These are phyloP conservation scores for Neurospora sp. DNA, from an alignment of 495 filamentous ascomycete genomes.

Conservation along the genomic window DNA sequence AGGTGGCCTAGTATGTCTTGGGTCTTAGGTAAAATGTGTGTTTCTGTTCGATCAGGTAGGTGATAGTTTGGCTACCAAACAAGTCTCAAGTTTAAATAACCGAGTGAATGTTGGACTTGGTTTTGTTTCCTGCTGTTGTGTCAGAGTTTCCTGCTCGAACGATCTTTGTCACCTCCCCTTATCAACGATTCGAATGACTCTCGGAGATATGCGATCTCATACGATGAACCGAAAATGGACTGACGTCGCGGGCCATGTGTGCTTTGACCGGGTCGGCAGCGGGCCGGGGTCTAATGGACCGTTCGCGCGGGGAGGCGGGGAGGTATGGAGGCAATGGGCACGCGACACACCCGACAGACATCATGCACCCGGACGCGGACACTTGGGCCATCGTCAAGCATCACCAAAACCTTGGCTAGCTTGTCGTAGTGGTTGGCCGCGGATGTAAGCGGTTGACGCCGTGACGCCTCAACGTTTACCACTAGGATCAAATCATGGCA, in stretches of 20 bases:
- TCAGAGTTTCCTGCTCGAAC: not conserved
- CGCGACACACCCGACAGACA: not conserved
- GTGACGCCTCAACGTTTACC: not conserved
- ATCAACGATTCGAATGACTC: not conserved
- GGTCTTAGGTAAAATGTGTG: not conserved
- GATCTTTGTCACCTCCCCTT: not conserved
- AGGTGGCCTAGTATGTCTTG: not conserved
- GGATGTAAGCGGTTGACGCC: not conserved
- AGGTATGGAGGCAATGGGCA: not conserved
- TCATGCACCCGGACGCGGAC: not conserved
- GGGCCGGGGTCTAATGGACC: not conserved
- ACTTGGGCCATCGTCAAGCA: not conserved
- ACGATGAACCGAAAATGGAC: not conserved
- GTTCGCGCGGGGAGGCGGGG: not conserved
- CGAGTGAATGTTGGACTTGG: not conserved
- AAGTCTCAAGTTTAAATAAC: not conserved
- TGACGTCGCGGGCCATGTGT: conserved; percentile 13
- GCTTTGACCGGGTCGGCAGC: conserved; percentile 5
- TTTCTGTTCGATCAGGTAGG: not conserved
- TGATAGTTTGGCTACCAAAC: not conserved
- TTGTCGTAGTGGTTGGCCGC: not conserved
- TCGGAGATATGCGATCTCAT: not conserved
- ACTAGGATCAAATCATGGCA: not conserved
- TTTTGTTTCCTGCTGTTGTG: not conserved
- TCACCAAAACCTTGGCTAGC: not conserved